Evolutionary conservation across 257 asterid species (phyloP), one percentile per base, ranked within the genome.

Genomic region (Lycium barbarum): DNA sequence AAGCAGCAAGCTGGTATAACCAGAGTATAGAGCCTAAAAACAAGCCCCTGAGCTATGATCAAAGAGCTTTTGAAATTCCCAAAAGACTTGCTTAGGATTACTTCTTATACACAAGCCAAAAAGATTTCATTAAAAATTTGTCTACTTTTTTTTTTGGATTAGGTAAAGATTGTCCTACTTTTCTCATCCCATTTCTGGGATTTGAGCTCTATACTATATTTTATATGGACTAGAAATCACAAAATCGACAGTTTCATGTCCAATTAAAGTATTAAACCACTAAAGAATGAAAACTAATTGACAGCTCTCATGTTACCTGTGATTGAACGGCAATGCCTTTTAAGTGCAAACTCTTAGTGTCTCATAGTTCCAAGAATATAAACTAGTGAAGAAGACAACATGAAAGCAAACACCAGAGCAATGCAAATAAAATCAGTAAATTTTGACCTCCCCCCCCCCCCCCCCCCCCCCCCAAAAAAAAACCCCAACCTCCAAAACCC

Each of bases 261-360:
- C 13, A 12, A 4, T 15, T 1, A 26, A 26, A 26, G 33, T 26
- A 26, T 26, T 26, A 49, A 49, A 74, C 81, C 49, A 20, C 81
- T 49, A 74, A 72, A 49, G 22, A 74, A 74, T 49, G 62, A 74
- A 73, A 74, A 74, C 62, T 74, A 74, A 49, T 49, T 74, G 81
- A 74, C 14, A 74, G 43, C 20, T 47, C 20, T 54, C 80, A 49
- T 74, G 43, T 3, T 47, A 74, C 38, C 59, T 74, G 43, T 74
- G 43, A 49, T 47, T 74, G 81, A 74, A 74, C 1, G 10, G 40
- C 9, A 47, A 74, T 62, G 61, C 20, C 61, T 49, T 5, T 47
- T 47, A 74, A 74, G 43, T 47, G 81, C 61, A 47, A 74, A 12
- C 11, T 53, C 81, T 40, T 26, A 74, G 58, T 5, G 57, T 9